Evolutionary conservation across 306 rosid species (phyloP).

Genomic region (Pyrus betulifolia): DNA sequence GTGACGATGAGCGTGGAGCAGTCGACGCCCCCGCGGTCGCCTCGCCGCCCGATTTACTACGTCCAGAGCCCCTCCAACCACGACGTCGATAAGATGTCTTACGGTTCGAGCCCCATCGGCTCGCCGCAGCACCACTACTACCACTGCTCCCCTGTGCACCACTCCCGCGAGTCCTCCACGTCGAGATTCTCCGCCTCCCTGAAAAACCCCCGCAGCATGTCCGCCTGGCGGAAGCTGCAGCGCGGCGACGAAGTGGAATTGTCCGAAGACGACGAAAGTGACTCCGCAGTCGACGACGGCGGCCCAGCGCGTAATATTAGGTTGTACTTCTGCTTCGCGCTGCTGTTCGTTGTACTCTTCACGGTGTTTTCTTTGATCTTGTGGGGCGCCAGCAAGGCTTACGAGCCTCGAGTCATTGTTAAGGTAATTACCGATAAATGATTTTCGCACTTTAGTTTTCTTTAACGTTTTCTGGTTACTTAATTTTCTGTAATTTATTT

Average conservation of each 20-base stretch:
- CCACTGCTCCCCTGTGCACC: slow-evolving; percentile 84
- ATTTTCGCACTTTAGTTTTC: neutral
- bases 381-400: slow-evolving; percentile 88
- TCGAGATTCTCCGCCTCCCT: slow-evolving; percentile 87
- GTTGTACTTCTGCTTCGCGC: slow-evolving; percentile 39
- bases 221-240: slow-evolving; percentile 59
- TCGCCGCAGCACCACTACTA: slow-evolving; percentile 68
- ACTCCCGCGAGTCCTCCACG: slow-evolving; percentile 92
- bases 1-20: slow-evolving; percentile 63
- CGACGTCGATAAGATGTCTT: slow-evolving; percentile 92
- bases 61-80: slow-evolving; percentile 92
- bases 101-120: slow-evolving; percentile 68
- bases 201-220: slow-evolving; percentile 38
- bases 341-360: slow-evolving; percentile 51
- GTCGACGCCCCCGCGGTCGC: slow-evolving; percentile 62
- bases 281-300: neutral
- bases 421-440: slow-evolving; percentile 33
- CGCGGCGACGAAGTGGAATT: neutral
- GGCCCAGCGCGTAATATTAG: slow-evolving; percentile 34
- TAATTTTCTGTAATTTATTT: too few relatives aligned
- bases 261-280: slow-evolving; percentile 20
- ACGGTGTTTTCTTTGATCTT: slow-evolving; percentile 57
- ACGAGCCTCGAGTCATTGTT: slow-evolving; percentile 41
- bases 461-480: neutral
- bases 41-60: slow-evolving; percentile 77